These are phyloP conservation scores for Megacollybia marginata DNA, from an alignment of 768 basidiomycete species.

Conservation along the genomic window DNA sequence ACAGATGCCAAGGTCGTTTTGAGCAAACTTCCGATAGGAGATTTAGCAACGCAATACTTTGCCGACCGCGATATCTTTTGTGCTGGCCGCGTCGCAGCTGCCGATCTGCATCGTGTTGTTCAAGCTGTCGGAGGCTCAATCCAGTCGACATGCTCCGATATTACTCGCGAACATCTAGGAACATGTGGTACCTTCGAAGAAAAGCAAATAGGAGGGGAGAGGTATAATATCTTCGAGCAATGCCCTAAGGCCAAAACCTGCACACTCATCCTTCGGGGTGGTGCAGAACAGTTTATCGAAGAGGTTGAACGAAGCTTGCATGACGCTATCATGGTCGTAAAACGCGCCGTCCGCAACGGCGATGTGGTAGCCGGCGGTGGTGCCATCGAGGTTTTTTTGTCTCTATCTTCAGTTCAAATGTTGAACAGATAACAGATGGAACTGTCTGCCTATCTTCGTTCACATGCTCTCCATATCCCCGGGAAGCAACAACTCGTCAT, in stretches of 20 bases:
- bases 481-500: conserved; percentile 94
- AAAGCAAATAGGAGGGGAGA: conserved; percentile 91
- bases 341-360: conserved; percentile 90
- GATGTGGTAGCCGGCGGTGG: conserved; percentile 98
- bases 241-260: conserved; percentile 95
- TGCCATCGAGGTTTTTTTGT: conserved; percentile 74
- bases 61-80: conserved; percentile 99
- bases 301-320: conserved; percentile 97
- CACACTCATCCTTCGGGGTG: conserved; percentile 88
- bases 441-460: conserved; percentile 88
- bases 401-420: not conserved
- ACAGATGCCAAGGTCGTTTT: conserved; percentile 97
- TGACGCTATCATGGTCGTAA: conserved; percentile 99
- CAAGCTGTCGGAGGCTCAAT: conserved; percentile 94
- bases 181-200: conserved; percentile 93
- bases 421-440: conserved; percentile 71
- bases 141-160: conserved; percentile 94
- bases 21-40: conserved; percentile 97
- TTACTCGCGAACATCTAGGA: conserved; percentile 82
- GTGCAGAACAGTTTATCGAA: conserved; percentile 98
- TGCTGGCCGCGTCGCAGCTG: conserved; percentile 88
- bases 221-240: conserved; percentile 92
- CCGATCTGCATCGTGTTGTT: conserved; percentile 87
- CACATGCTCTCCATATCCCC: conserved; percentile 85
- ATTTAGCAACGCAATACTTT: conserved; percentile 98